Conservation (phyloP, 306 rosid genomes). For the Gillenia trifoliata region DNA sequence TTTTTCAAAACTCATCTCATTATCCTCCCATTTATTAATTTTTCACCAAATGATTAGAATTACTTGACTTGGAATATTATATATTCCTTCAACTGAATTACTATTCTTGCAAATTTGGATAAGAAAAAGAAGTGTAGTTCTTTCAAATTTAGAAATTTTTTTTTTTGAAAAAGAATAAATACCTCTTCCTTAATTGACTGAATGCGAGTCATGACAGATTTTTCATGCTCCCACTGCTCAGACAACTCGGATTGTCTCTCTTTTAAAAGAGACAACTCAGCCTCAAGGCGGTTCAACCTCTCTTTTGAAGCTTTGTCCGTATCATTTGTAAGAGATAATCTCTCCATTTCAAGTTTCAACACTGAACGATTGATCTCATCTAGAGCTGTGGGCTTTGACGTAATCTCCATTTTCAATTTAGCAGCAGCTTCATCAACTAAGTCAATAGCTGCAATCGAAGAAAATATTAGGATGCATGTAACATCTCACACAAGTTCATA, state of each 20-base stretch:
- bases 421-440: slow-evolving; percentile 99
- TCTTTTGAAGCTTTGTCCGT: slow-evolving; percentile 90
- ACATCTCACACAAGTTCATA: background rate
- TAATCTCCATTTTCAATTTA: slow-evolving; percentile 95
- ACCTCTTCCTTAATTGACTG: slow-evolving; percentile 99
- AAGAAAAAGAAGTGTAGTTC: background rate
- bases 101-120: background rate
- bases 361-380: slow-evolving; percentile 98
- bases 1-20: background rate
- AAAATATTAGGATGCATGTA: slow-evolving; percentile 16
- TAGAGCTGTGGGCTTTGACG: slow-evolving; percentile 91
- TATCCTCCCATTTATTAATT: background rate
- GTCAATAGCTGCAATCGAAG: slow-evolving; percentile 75
- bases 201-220: slow-evolving; percentile 87
- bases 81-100: background rate
- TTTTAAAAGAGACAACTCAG: slow-evolving; percentile 81
- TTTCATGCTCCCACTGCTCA: slow-evolving; percentile 97
- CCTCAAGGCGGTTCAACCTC: slow-evolving; percentile 78
- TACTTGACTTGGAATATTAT: background rate
- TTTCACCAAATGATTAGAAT: background rate
- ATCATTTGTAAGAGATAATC: slow-evolving; percentile 84
- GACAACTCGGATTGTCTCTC: slow-evolving; percentile 73
- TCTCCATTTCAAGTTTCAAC: slow-evolving; percentile 94
- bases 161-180: background rate
- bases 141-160: background rate